Conservation (phyloP, 345 rosid genomes). For the Pugionium dolabratum region DNA sequence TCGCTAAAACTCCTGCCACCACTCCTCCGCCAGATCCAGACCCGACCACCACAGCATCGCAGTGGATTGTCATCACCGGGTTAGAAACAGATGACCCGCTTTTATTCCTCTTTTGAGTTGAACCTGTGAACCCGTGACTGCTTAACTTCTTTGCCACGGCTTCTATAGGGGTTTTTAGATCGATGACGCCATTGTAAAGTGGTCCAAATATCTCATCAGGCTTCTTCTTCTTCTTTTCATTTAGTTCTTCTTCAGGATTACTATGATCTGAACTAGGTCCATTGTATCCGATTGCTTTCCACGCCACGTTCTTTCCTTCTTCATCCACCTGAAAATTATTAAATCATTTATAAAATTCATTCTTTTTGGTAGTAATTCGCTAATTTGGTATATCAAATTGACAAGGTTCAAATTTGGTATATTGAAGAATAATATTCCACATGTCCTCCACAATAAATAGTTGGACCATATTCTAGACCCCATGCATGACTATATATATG, state of each 20-base stretch:
- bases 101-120: constrained; percentile 26
- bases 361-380: background rate
- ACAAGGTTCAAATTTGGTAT: constrained; percentile 3
- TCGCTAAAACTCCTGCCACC: constrained; percentile 71
- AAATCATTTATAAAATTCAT: background rate
- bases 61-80: constrained; percentile 53
- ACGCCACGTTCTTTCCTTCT: constrained; percentile 53
- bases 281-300: constrained; percentile 76
- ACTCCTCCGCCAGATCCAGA: constrained; percentile 87
- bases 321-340: constrained; percentile 53
- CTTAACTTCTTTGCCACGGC: constrained; percentile 45
- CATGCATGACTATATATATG: background rate
- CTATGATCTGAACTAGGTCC: constrained; percentile 60
- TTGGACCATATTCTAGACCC: background rate
- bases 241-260: constrained; percentile 27
- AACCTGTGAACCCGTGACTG: constrained; percentile 49
- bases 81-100: constrained; percentile 17
- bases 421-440: background rate
- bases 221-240: constrained; percentile 30
- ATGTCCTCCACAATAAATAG: constrained; percentile 25
- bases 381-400: constrained; percentile 20
- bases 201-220: constrained; percentile 59
- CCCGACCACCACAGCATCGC: constrained; percentile 84
- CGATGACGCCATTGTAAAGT: constrained; percentile 53
- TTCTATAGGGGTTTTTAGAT: constrained; percentile 52